A percentile compares a stretch with the other conserved stretches of the same genome.
Evolutionary conservation across 2,329 filamentous ascomycete genomes (phyloP).

Genomic region (Penicillium sp.): DNA sequence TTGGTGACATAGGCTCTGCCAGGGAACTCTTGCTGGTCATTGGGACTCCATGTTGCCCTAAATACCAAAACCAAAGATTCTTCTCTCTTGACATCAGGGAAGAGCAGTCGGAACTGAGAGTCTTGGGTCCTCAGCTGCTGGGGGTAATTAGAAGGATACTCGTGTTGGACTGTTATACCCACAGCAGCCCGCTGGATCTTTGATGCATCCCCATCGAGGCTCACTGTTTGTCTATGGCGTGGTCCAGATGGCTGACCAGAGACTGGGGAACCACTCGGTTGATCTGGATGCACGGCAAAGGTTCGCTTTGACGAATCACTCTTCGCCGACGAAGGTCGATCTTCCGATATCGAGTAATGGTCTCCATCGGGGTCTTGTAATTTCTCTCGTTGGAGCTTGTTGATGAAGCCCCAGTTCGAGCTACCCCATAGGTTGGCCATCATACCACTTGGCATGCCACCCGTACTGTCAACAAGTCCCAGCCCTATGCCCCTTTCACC

Average conservation of each 20-base stretch:
- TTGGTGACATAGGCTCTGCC: constrained; percentile 87
- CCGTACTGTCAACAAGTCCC: constrained; percentile 64
- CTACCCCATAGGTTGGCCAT: constrained; percentile 95
- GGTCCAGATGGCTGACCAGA: constrained; percentile 33
- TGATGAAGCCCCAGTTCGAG: constrained; percentile 75
- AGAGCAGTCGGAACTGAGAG: constrained; percentile 89
- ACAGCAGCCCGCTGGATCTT: constrained; percentile 40
- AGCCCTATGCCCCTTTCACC: constrained; percentile 72
- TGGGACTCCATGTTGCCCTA: constrained; percentile 83
- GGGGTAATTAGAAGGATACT: constrained; percentile 77
- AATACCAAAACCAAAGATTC: constrained; percentile 92
- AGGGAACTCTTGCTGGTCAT: constrained; percentile 75
- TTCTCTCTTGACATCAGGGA: constrained; percentile 75
- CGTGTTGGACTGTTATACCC: constrained; percentile 44
- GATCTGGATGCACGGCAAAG: constrained; percentile 24
- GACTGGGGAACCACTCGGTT: constrained; percentile 23
- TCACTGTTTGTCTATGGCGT: constrained; percentile 61
- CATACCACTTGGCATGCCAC: constrained; percentile 79
- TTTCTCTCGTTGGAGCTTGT: constrained; percentile 63
- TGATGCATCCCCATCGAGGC: constrained; percentile 53
- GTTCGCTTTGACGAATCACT: constrained; percentile 32
- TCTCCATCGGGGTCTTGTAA: constrained; percentile 38
- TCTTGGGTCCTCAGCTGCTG: constrained; percentile 82
- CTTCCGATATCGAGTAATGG: constrained; percentile 18
- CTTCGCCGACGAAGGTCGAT: constrained; percentile 25